A percentile compares a stretch with the other conserved stretches of the same genome.
These are phyloP conservation scores for Termitomyces sp. DNA, from an alignment of 768 basidiomycete species.

Conservation along the genomic window DNA sequence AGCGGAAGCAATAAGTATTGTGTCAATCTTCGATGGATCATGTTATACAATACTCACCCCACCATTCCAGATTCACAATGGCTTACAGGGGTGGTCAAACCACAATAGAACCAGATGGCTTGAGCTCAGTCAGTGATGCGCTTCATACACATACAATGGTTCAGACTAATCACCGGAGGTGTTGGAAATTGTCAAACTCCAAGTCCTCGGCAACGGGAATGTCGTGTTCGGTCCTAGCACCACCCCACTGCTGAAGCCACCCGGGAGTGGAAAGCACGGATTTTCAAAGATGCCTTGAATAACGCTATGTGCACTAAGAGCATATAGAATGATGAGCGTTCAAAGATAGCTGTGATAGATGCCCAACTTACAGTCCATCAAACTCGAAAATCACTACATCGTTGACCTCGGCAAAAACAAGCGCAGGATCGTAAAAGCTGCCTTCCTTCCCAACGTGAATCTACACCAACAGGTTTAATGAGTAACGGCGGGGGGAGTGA, in stretches of 20 bases:
- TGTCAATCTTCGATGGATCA: neutral
- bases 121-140: neutral
- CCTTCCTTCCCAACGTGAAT: conserved; percentile 35
- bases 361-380: conserved; percentile 27
- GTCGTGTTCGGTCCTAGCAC: conserved; percentile 19
- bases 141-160: neutral
- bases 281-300: conserved; percentile 31
- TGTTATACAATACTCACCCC: conserved; percentile 23
- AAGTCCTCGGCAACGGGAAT: conserved; percentile 17
- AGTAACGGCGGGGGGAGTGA: neutral
- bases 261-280: conserved; percentile 34
- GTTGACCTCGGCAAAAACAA: conserved; percentile 24
- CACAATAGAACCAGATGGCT: conserved; percentile 38
- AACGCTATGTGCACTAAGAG: conserved; percentile 33
- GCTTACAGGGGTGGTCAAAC: conserved; percentile 26
- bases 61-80: conserved; percentile 39
- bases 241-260: conserved; percentile 38
- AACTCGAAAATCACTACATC: conserved; percentile 38
- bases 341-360: neutral
- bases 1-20: neutral
- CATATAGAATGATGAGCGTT: neutral
- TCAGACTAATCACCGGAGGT: conserved; percentile 19
- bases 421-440: conserved; percentile 34
- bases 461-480: conserved; percentile 15
- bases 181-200: conserved; percentile 33